Base-by-base conservation (phyloP, 495 filamentous ascomycete species). In the Penicillium soppii region DNA sequence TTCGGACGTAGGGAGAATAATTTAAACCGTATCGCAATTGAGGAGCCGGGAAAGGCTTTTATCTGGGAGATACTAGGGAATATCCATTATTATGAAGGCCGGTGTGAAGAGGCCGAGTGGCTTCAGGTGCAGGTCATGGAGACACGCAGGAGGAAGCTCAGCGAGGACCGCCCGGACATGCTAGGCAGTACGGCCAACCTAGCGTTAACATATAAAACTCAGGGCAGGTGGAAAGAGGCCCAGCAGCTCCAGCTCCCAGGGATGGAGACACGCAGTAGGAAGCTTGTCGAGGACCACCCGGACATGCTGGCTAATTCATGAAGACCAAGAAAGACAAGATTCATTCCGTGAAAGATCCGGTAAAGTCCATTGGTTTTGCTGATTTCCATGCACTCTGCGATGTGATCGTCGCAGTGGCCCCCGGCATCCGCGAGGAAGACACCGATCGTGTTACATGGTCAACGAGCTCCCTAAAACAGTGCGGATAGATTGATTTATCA, bases 41-140 rank as follows among this genome's bases (percentile, higher is more conserved):
- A 2, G n/a, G 43, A 46, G 21, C 33, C 22, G 4, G 29, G 43
- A 8, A 20, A 46, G 2, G 17, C 22, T 46, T 46, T 46, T 17
- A 46, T 35, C 29, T 36, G 29, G 43, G 17, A 10, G 35, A 46
- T 17, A 46, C 21, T 46, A 29, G 43, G n/a, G 35, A 16, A 10
- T 6, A 17, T 46, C 3, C 13, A 46, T 17, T 46, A 17, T 46
- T 3, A 27, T 82, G 45, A 48, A 30, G 45, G 45, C 12, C 45
- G 23, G 17, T 47, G 32, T 22, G 30, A 37, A 5, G 35, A 16
- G 35, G 35, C 35, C 16, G 35, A 37, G 35, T 16, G 19, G 35
- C 1, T 37, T 9, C n/a, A n/a, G n/a, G n/a, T n/a, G n/a, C n/a
- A n/a, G n/a, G n/a, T n/a, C n/a, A n/a, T n/a, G n/a, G n/a, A 39